Evolutionary conservation across 495 filamentous ascomycete species (phyloP).

Genomic region (Elaphomyces granulatus): DNA sequence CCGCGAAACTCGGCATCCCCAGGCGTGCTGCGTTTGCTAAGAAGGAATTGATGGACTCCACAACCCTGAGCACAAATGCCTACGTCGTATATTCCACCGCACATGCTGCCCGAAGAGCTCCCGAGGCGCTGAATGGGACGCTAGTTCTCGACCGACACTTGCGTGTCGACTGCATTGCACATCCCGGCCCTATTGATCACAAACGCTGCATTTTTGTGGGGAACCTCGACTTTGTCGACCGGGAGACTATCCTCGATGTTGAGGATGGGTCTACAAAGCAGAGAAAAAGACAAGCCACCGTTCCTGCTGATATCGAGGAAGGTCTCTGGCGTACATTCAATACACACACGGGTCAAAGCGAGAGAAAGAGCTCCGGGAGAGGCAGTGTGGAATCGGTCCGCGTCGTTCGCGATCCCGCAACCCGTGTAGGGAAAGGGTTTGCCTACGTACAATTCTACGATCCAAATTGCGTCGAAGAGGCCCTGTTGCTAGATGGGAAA

Average conservation of each 20-base stretch:
- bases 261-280: conserved; percentile 29
- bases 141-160: conserved; percentile 78
- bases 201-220: conserved; percentile 91
- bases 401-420: conserved; percentile 77
- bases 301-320: conserved; percentile 85
- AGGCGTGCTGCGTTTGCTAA: conserved; percentile 82
- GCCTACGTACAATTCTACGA: conserved; percentile 97
- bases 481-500: conserved; percentile 73
- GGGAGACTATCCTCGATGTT: conserved; percentile 46
- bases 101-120: conserved; percentile 59
- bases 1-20: conserved; percentile 51
- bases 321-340: conserved; percentile 84
- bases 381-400: conserved; percentile 87
- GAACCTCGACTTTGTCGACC: conserved; percentile 88
- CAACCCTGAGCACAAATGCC: conserved; percentile 86
- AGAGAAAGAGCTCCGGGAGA: conserved; percentile 28
- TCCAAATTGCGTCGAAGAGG: conserved; percentile 71
- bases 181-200: conserved; percentile 69
- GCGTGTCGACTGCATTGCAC: conserved; percentile 76
- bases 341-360: conserved; percentile 32
- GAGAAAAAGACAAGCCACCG: conserved; percentile 47
- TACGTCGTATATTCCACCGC: conserved; percentile 75
- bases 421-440: conserved; percentile 90
- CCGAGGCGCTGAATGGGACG: conserved; percentile 65
- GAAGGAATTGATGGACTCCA: conserved; percentile 68